phyloP scores from a whole-genome alignment of 2,329 filamentous ascomycete species.

The Dothideomycetes sp. region DNA sequence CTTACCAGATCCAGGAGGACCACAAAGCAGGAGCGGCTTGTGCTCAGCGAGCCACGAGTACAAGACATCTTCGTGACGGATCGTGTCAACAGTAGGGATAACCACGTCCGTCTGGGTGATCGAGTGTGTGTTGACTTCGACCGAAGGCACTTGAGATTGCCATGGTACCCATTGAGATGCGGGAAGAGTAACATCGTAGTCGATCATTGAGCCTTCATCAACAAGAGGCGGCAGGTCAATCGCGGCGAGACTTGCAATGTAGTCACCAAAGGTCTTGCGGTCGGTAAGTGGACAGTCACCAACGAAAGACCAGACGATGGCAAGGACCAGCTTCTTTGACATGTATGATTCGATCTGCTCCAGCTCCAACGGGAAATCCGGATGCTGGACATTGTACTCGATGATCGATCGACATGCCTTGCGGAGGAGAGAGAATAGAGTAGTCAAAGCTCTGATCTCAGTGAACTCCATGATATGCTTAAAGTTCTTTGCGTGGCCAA shows the following conservation, averaged over 20 bases:
- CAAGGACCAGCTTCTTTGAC: slow-evolving; percentile 87
- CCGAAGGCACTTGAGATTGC: slow-evolving; percentile 87
- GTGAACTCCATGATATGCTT: slow-evolving; percentile 99
- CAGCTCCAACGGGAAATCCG: slow-evolving; percentile 83
- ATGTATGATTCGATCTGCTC: slow-evolving; percentile 85
- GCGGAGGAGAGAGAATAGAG: slow-evolving; percentile 89
- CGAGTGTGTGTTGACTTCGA: slow-evolving; percentile 97
- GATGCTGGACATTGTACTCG: slow-evolving; percentile 90
- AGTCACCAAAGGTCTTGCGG: slow-evolving; percentile 82
- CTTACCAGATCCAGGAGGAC: slow-evolving; percentile 96
- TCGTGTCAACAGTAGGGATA: slow-evolving; percentile 93
- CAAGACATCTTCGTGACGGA: slow-evolving; percentile 96
- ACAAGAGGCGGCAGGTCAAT: slow-evolving; percentile 62
- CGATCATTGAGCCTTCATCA: slow-evolving; percentile 71
- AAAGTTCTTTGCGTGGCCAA: slow-evolving; percentile 66
- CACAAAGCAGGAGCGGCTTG: slow-evolving; percentile 91
- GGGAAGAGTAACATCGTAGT: slow-evolving; percentile 85
- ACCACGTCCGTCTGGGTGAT: slow-evolving; percentile 97
- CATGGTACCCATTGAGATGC: slow-evolving; percentile 83
- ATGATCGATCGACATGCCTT: slow-evolving; percentile 86
- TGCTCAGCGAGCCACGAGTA: slow-evolving; percentile 99
- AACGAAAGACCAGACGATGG: slow-evolving; percentile 89
- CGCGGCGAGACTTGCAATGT: slow-evolving; percentile 69
- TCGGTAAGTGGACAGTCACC: slow-evolving; percentile 87
- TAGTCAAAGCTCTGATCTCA: slow-evolving; percentile 78